A percentile compares a stretch with the other conserved stretches of the same genome.
phyloP scores from a whole-genome alignment of 2,329 filamentous ascomycete species.

The Xylariaceae sp. region DNA sequence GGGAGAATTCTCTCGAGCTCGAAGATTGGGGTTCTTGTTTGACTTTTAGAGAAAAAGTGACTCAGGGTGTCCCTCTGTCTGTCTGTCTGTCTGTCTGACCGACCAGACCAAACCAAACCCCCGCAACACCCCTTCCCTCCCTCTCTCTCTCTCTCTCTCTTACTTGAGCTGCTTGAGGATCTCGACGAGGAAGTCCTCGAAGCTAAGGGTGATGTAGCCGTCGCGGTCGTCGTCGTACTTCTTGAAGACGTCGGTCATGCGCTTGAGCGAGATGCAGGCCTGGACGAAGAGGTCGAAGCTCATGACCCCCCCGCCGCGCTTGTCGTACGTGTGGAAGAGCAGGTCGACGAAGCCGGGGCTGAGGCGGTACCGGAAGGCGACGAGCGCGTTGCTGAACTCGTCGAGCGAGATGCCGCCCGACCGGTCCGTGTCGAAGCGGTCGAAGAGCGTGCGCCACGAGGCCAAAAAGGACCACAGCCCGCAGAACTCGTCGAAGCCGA shows the following conservation, averaged over 20 bases:
- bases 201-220: conserved; percentile 79
- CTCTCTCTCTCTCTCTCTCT: no score
- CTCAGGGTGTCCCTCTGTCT: no score
- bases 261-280: conserved; percentile 90
- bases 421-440: conserved; percentile 84
- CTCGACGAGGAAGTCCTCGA: conserved; percentile 72
- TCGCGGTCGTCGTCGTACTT: conserved; percentile 96
- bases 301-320: conserved; percentile 61
- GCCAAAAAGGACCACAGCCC: conserved; percentile 93
- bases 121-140: no score
- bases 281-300: conserved; percentile 97
- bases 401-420: conserved; percentile 77
- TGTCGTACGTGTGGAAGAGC: conserved; percentile 85
- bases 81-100: no score
- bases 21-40: no score
- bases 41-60: no score
- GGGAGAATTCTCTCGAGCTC: no score
- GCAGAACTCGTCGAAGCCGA: conserved; percentile 94
- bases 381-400: conserved; percentile 85
- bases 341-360: conserved; percentile 76
- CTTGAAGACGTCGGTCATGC: conserved; percentile 99
- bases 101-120: no score
- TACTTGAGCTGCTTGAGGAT: conserved; percentile 55
- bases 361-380: conserved; percentile 89
- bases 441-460: conserved; percentile 89